phyloP scores from a whole-genome alignment of 768 basidiomycete genomes.

The Lentinula detonsa region DNA sequence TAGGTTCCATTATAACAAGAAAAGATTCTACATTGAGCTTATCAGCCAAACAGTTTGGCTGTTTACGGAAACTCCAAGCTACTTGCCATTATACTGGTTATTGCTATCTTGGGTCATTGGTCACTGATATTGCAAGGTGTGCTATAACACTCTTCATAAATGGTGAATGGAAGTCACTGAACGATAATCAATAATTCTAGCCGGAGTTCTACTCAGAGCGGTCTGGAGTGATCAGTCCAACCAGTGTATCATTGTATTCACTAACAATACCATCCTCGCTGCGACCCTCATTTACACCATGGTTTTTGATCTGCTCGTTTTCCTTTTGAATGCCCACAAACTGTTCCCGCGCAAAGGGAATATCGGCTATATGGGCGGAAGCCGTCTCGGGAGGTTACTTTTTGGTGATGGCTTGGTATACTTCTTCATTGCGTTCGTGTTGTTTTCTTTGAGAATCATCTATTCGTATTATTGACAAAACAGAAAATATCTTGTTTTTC shows the following conservation, averaged over 20 bases:
- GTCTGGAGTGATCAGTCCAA: slow-evolving; percentile 37
- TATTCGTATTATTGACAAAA: not conserved
- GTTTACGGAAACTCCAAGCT: slow-evolving; percentile 55
- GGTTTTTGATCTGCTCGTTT: slow-evolving; percentile 61
- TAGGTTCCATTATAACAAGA: slow-evolving; percentile 23
- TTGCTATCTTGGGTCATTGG: slow-evolving; percentile 66
- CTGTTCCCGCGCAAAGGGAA: slow-evolving; percentile 33
- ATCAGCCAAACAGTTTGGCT: slow-evolving; percentile 43
- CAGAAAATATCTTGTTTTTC: not conserved
- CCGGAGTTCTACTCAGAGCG: slow-evolving; percentile 57
- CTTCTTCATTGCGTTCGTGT: slow-evolving; percentile 61
- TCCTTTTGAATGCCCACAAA: slow-evolving; percentile 57
- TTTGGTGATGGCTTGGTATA: slow-evolving; percentile 71
- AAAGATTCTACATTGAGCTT: not conserved
- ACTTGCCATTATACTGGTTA: slow-evolving; percentile 44
- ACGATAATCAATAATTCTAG: not conserved
- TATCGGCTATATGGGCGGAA: slow-evolving; percentile 33
- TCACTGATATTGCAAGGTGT: slow-evolving; percentile 62
- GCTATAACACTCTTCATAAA: slow-evolving; percentile 1
- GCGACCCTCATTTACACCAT: slow-evolving; percentile 70
- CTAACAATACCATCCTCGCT: slow-evolving; percentile 54
- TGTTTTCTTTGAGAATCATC: not conserved
- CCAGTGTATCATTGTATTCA: slow-evolving; percentile 54
- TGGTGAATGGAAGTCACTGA: not conserved
- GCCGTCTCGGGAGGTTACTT: slow-evolving; percentile 55